Percentiles rank a stretch among this genome's conserved stretches.
Conservation (phyloP, 2,329 filamentous ascomycete species). For the Alternaria consortialis region DNA sequence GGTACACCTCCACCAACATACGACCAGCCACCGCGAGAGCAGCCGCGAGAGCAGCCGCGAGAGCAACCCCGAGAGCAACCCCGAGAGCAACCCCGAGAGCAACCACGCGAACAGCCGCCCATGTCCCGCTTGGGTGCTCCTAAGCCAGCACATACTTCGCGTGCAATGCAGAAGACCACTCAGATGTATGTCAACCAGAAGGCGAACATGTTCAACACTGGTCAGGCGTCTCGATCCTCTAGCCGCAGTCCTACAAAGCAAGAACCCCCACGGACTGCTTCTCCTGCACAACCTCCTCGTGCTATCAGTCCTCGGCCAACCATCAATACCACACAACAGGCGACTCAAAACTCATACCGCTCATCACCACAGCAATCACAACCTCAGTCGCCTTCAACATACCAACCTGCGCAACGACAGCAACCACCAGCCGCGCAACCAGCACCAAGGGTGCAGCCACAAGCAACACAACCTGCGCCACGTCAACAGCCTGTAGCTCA, state of each 20-base stretch:
- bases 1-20: conserved; percentile 90
- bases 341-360: conserved; percentile 25
- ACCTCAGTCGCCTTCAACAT: conserved; percentile 17
- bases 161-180: conserved; percentile 94
- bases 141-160: conserved; percentile 88
- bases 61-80: not conserved
- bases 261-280: conserved; percentile 62
- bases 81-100: not conserved
- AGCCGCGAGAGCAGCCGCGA: not conserved
- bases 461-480: conserved; percentile 9
- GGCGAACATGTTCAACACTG: conserved; percentile 74
- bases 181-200: conserved; percentile 87
- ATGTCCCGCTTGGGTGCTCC: conserved; percentile 86
- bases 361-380: conserved; percentile 16
- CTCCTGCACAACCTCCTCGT: conserved; percentile 71
- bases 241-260: conserved; percentile 62
- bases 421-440: conserved; percentile 8
- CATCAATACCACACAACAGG: conserved; percentile 49
- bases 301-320: conserved; percentile 65
- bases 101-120: conserved; percentile 52
- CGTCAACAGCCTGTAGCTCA: conserved; percentile 12
- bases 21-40: conserved; percentile 63
- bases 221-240: conserved; percentile 62
- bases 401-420: conserved; percentile 13
- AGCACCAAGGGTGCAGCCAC: conserved; percentile 12